Percentiles rank a stretch among this genome's conserved stretches.
Evolutionary conservation across 225 moss, liverwort and hornwort genomes (phyloP).

Genomic region (Neckera pumila): DNA sequence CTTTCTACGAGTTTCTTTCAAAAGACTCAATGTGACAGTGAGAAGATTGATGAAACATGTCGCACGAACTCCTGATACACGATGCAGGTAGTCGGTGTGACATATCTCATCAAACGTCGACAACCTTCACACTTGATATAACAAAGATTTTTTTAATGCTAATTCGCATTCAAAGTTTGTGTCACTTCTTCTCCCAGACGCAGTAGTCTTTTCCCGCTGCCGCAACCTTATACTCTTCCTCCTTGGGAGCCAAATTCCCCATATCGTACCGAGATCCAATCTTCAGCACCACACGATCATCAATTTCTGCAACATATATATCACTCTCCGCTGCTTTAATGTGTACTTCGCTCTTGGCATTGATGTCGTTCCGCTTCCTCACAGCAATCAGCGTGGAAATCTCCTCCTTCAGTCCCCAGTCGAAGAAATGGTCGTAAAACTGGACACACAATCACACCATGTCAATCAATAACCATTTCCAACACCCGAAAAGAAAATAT

Average conservation of each 20-base stretch:
- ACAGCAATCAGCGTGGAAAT: constrained; percentile 34
- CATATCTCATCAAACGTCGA: constrained; percentile 33
- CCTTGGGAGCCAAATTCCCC: constrained; percentile 36
- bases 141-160: not conserved
- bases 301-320: constrained; percentile 58
- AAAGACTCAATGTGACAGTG: not conserved
- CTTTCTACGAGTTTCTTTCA: not conserved
- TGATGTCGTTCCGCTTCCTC: constrained; percentile 55
- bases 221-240: constrained; percentile 39
- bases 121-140: not conserved
- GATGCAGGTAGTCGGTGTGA: constrained; percentile 5
- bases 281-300: constrained; percentile 50
- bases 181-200: constrained; percentile 74
- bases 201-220: constrained; percentile 70
- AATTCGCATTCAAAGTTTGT: not conserved
- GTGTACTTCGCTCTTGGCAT: constrained; percentile 47
- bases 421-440: constrained; percentile 67
- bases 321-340: constrained; percentile 57
- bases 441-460: not conserved
- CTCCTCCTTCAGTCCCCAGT: constrained; percentile 69
- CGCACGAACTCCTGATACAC: not conserved
- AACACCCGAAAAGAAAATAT: no score
- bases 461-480: not conserved
- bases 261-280: constrained; percentile 60
- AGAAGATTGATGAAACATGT: constrained; percentile 27